A percentile compares a stretch with the other conserved stretches of the same genome.
Conservation (phyloP, 2,329 filamentous ascomycete genomes). For the Mycocentrospora acerina region DNA sequence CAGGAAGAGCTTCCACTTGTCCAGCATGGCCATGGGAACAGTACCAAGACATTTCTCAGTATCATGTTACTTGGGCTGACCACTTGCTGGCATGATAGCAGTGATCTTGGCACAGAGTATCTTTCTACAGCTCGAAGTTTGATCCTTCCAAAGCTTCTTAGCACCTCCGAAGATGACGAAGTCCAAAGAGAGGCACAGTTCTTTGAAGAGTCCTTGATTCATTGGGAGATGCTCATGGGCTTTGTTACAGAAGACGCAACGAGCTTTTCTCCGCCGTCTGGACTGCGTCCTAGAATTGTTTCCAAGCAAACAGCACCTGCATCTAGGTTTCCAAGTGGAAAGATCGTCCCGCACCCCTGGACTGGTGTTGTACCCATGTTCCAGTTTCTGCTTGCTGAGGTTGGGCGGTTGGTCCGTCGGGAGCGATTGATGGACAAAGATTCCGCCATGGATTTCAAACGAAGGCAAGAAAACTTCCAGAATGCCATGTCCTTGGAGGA, state of each 20-base stretch:
- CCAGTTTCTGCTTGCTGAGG: slow-evolving; percentile 49
- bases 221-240: slow-evolving; percentile 61
- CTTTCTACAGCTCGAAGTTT: slow-evolving; percentile 51
- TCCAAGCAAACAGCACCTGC: slow-evolving; percentile 21
- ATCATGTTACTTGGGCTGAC: slow-evolving; percentile 61
- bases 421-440: slow-evolving; percentile 36
- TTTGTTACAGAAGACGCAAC: slow-evolving; percentile 52
- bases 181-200: slow-evolving; percentile 48
- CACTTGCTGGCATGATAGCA: slow-evolving; percentile 61
- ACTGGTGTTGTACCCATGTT: slow-evolving; percentile 50
- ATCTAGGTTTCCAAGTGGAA: slow-evolving; percentile 32
- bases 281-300: slow-evolving; percentile 22
- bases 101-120: slow-evolving; percentile 56
- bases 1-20: slow-evolving; percentile 52
- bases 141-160: slow-evolving; percentile 48
- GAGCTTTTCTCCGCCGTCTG: slow-evolving; percentile 33
- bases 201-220: slow-evolving; percentile 58
- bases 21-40: slow-evolving; percentile 36
- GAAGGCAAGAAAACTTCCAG: slow-evolving; percentile 38
- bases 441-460: slow-evolving; percentile 29
- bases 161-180: slow-evolving; percentile 32
- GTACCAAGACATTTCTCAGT: slow-evolving; percentile 58
- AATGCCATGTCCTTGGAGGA: slow-evolving; percentile 50
- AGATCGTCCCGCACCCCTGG: slow-evolving; percentile 51
- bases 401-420: slow-evolving; percentile 47